Evolutionary conservation across 768 basidiomycete species (phyloP).

Genomic region (Phanerochaete sordida): DNA sequence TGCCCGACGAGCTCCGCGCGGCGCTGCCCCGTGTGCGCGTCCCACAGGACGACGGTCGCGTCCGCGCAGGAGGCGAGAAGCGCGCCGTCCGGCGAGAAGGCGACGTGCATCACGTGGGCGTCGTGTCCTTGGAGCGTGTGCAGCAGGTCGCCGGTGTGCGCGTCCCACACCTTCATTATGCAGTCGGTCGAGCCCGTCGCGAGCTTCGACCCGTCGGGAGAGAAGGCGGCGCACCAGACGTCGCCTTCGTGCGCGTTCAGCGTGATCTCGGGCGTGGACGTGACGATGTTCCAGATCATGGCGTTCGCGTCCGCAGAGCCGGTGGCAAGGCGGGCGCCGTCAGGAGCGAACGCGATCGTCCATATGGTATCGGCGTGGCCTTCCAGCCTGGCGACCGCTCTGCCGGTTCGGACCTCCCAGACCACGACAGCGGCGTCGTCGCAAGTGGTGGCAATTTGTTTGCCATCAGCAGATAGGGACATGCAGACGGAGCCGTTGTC

Average conservation of each 20-base stretch:
- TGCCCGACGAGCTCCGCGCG: conserved; percentile 14
- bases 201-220: conserved; percentile 17
- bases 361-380: conserved; percentile 13
- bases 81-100: conserved; percentile 17
- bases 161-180: conserved; percentile 20
- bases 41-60: conserved; percentile 13
- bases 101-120: conserved; percentile 9
- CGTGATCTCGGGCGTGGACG: not conserved
- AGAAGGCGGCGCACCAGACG: conserved; percentile 17
- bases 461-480: not conserved
- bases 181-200: conserved; percentile 22
- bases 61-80: conserved; percentile 14
- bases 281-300: conserved; percentile 17
- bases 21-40: conserved; percentile 6
- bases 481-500: not conserved
- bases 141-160: not conserved
- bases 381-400: not conserved
- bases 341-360: conserved; percentile 24
- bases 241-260: conserved; percentile 18
- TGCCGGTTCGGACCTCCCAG: not conserved
- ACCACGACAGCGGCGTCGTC: not conserved
- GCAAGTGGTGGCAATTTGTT: not conserved
- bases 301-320: conserved; percentile 20
- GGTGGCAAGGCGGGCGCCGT: conserved; percentile 20
- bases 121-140: not conserved